Evolutionary conservation across 371 early-diverging fungal species (phyloP).

Genomic region (Catenaria anguillulae): DNA sequence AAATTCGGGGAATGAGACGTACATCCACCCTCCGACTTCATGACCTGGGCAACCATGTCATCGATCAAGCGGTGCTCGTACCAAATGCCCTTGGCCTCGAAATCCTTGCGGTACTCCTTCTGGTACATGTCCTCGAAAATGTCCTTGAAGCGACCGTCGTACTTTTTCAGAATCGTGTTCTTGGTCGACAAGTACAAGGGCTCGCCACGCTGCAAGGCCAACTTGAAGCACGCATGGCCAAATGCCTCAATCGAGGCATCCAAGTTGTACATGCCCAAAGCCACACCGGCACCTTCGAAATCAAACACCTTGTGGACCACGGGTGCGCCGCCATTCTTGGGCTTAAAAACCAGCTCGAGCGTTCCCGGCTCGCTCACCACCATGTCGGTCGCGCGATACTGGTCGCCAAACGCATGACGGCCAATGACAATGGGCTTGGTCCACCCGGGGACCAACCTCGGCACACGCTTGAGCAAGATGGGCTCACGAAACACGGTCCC

Average conservation of each 20-base stretch:
- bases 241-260: constrained; percentile 82
- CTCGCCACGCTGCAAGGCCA: constrained; percentile 68
- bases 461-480: constrained; percentile 73
- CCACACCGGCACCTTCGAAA: constrained; percentile 74
- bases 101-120: constrained; percentile 49
- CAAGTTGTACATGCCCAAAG: constrained; percentile 89
- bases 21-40: constrained; percentile 89
- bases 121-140: constrained; percentile 85
- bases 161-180: constrained; percentile 92
- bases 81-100: constrained; percentile 66
- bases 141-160: constrained; percentile 96
- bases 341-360: constrained; percentile 75
- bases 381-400: constrained; percentile 93
- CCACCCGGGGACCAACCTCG: constrained; percentile 88
- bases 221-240: constrained; percentile 84
- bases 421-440: constrained; percentile 88
- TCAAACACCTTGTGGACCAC: constrained; percentile 53
- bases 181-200: constrained; percentile 92
- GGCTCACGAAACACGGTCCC: constrained; percentile 98
- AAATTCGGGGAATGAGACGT: too few species aligned
- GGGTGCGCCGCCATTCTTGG: constrained; percentile 50
- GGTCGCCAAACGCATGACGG: constrained; percentile 93
- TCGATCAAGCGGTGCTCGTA: constrained; percentile 96
- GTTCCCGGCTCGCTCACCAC: constrained; percentile 75
- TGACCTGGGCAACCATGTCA: constrained; percentile 94